These are phyloP conservation scores for Termitomyces sp. DNA, from an alignment of 768 basidiomycete genomes.

Conservation along the genomic window DNA sequence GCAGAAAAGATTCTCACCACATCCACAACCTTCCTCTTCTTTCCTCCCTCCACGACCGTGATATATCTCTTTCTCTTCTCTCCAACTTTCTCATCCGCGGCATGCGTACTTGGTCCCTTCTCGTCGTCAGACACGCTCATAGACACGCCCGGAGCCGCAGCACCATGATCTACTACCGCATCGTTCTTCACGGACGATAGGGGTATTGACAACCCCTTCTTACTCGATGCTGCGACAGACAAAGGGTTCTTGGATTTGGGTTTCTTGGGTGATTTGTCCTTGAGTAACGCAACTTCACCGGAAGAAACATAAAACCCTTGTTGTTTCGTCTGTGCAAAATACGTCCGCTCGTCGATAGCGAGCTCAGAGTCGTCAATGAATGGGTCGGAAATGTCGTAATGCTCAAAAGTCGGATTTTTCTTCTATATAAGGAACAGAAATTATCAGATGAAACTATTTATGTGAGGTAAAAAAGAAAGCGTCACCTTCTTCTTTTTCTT, in stretches of 20 bases:
- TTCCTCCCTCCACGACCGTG: constrained; percentile 51
- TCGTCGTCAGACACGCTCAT: constrained; percentile 9
- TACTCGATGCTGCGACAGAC: neutral
- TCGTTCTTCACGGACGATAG: neutral
- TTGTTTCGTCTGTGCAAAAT: constrained; percentile 87
- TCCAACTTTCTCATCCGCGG: constrained; percentile 11
- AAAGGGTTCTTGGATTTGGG: constrained; percentile 57
- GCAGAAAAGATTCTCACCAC: constrained; percentile 29
- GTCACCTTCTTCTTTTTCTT: constrained; percentile 30
- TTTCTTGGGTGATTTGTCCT: constrained; percentile 75
- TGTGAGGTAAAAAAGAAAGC: neutral
- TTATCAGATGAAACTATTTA: constrained; percentile 1
- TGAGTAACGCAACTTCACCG: constrained; percentile 82
- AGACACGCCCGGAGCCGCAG: neutral
- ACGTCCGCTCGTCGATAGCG: constrained; percentile 84
- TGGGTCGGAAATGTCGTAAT: constrained; percentile 88
- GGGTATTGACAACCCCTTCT: neutral
- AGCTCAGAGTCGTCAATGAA: constrained; percentile 99
- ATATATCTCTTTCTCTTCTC: constrained; percentile 53
- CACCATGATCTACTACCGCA: neutral
- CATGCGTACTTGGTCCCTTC: neutral
- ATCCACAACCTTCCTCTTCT: constrained; percentile 69
- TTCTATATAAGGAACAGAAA: constrained; percentile 22
- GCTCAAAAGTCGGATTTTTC: constrained; percentile 57
- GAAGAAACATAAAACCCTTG: constrained; percentile 90